A percentile compares a stretch with the other conserved stretches of the same genome.
phyloP scores from a whole-genome alignment of 345 rosid genomes.

The rapeseed (Brassica napus) region Da-Ae NC_063438.1:13949501-13950000 shows the following conservation, averaged over 20 bases:
- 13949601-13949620: conserved; percentile 72
- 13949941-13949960: too few species aligned
- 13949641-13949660: background rate
- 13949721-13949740: background rate
- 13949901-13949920: too few species aligned
- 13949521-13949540: conserved; percentile 48
- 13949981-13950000: too few species aligned
- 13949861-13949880: too few species aligned
- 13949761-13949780: background rate
- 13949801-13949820: too few species aligned
- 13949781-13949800: too few species aligned
- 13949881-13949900: too few species aligned
- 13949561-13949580: conserved; percentile 60
- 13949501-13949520: conserved; percentile 48
- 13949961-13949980: too few species aligned
- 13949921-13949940: too few species aligned
- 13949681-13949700: background rate
- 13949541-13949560: background rate
- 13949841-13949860: too few species aligned
- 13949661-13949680: background rate
- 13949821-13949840: too few species aligned
- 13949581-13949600: conserved; percentile 67
- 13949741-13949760: background rate
- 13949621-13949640: conserved; percentile 30
- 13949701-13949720: background rate